Evolutionary conservation across 2,329 filamentous ascomycete species (phyloP), one percentile per base, ranked within the genome.

Genomic region (Ceratocystiopsis sp.): DNA sequence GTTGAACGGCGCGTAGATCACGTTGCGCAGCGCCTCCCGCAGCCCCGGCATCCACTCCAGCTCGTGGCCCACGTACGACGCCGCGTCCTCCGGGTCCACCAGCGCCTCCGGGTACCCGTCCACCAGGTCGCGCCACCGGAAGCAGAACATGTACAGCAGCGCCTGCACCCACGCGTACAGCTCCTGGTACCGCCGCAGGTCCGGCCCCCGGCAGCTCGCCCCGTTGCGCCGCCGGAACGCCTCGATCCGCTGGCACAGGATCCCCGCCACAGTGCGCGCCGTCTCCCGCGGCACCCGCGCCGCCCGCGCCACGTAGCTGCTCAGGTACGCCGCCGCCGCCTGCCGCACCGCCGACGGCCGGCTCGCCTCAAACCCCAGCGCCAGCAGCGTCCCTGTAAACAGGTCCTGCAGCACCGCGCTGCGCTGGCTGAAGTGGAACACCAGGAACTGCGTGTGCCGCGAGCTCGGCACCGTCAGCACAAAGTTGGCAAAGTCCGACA

Each of bases 121-220:
- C 44, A 84, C 80, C 39, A 98, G 68, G 55, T 96, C 89, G 48
- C 85, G 80, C 91, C 91, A 98, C 44, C 91, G 79, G 67, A 98
- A 98, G 66, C 91, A 98, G 56, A 93, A 95, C 46, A 93, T 89
- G 64, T 95, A 95, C 19, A 95, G 72, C 3, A 93, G 68, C 1
- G 86, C 86, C 59, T 95, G 87, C n/a, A 82, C 77, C 40, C 86
- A 76, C 16, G 83, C 78, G 59, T 95, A 95, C 61, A 93, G 94
- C 14, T 81, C 75, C 40, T 78, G 76, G 56, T 89, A 94, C 39
- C 81, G 78, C 48, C 80, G 78, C 45, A 93, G 71, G 57, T 98
- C 86, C 0, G 91, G 91, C 3, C 85, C 86, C 15, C 77, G 78
- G 57, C 86, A 93, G 29, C 69, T 66, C 6, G 71, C 66, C 56